phyloP scores from a whole-genome alignment of 176 grass and related monocot genomes.

The Phyllostachys edulis region DNA sequence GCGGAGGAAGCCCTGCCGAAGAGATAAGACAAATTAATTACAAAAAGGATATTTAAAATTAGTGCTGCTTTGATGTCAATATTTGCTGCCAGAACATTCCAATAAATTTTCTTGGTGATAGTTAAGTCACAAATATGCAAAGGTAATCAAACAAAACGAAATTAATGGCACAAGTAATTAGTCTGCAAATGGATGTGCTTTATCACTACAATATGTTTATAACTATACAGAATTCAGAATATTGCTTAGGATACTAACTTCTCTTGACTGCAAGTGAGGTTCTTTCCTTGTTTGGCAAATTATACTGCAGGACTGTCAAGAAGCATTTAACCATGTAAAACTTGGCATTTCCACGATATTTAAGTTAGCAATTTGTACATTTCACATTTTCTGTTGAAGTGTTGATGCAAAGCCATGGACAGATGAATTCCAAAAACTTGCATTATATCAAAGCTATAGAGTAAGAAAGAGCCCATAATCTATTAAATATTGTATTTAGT shows the following conservation, averaged over 20 bases:
- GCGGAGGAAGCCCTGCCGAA: conserved; percentile 67
- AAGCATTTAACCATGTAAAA: conserved; percentile 7
- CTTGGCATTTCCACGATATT: not conserved
- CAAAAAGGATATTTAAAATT: not conserved
- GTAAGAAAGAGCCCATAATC: not conserved
- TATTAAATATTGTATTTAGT: not conserved
- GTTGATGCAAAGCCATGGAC: not conserved
- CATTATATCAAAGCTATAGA: not conserved
- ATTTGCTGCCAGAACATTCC: not conserved
- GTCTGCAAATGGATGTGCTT: conserved; percentile 19
- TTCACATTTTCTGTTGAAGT: not conserved
- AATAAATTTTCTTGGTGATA: not conserved
- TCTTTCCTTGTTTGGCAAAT: not conserved
- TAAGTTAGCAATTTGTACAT: not conserved
- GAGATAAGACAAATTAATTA: conserved; percentile 20
- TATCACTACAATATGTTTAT: not conserved
- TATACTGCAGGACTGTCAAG: conserved; percentile 11
- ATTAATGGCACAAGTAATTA: not conserved
- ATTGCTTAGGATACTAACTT: not conserved
- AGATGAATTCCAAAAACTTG: conserved; percentile 6
- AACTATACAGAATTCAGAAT: not conserved
- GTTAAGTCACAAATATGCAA: not conserved
- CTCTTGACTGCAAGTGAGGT: not conserved
- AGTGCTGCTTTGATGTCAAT: not conserved
- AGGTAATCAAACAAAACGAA: conserved; percentile 6